These are phyloP conservation scores for Aureobasidium uvarum DNA, from an alignment of 2,329 filamentous ascomycete species.

Conservation along the genomic window DNA sequence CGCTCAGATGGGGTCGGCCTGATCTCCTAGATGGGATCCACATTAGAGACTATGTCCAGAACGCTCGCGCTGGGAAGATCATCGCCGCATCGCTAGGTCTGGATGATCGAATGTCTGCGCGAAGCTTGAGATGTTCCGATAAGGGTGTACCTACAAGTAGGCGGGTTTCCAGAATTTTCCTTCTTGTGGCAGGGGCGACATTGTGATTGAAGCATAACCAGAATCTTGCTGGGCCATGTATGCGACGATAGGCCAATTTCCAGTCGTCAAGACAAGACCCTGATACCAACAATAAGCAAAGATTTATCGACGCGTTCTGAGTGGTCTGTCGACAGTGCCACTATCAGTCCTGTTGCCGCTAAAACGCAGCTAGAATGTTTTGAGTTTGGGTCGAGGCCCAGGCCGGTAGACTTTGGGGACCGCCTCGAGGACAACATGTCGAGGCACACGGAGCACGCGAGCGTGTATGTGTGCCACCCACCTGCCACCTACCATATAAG, in stretches of 20 bases:
- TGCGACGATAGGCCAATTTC: conserved; percentile 8
- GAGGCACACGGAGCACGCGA: conserved; percentile 17
- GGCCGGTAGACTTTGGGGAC: conserved; percentile 11
- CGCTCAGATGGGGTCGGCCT: conserved; percentile 26
- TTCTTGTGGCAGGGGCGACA: conserved; percentile 1
- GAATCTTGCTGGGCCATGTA: background rate
- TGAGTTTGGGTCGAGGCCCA: conserved; percentile 22
- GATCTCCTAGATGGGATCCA: background rate
- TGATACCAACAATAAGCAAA: conserved; percentile 21
- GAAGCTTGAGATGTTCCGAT: background rate
- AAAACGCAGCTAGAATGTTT: conserved; percentile 8
- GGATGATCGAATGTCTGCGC: background rate
- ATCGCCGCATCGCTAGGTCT: background rate
- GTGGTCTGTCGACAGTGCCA: conserved; percentile 21
- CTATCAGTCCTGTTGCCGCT: conserved; percentile 19
- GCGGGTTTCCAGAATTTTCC: conserved; percentile 9
- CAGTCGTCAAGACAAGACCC: background rate
- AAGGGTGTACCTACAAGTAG: background rate
- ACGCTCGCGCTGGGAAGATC: background rate
- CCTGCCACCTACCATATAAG: conserved; percentile 8
- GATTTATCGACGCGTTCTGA: conserved; percentile 10
- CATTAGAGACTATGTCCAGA: conserved; percentile 6
- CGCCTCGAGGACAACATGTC: conserved; percentile 4
- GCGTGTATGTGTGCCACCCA: background rate
- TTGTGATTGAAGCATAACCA: conserved; percentile 6